Percentiles rank a stretch among this genome's conserved stretches.
Conservation (phyloP, 1,284 basidiomycete genomes). For the Chondrostereum purpureum region DNA sequence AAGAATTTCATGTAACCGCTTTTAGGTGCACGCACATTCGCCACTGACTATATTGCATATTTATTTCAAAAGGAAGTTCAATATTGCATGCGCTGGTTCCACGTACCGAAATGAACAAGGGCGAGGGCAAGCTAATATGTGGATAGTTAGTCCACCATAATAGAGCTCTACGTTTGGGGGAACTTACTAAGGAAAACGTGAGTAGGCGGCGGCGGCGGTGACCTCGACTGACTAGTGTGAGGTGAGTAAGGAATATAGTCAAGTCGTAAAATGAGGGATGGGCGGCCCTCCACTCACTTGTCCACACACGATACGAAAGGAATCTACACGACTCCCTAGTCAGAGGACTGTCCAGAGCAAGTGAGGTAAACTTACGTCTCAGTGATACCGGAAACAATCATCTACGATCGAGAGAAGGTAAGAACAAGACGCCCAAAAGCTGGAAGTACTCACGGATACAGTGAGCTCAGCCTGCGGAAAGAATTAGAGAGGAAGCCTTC, state of each 20-base stretch:
- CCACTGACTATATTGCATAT: slow-evolving; percentile 19
- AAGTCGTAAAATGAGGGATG: slow-evolving; percentile 16
- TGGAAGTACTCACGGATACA: slow-evolving; percentile 19
- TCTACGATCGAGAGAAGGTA: slow-evolving; percentile 14
- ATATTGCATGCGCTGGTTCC: neutral
- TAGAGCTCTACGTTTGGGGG: neutral
- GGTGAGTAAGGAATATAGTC: no score
- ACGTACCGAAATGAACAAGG: slow-evolving; percentile 23
- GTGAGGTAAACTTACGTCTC: slow-evolving; percentile 18
- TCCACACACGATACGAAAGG: slow-evolving; percentile 25
- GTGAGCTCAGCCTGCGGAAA: slow-evolving; percentile 19
- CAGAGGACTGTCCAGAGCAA: neutral
- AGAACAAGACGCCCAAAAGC: neutral
- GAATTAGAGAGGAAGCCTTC: neutral
- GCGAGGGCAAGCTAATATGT: slow-evolving; percentile 18
- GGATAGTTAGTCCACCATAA: neutral
- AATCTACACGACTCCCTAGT: slow-evolving; percentile 17
- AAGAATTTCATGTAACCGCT: neutral
- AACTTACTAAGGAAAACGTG: slow-evolving; percentile 17
- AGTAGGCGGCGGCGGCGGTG: slow-evolving; percentile 11
- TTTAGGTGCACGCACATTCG: slow-evolving; percentile 17
- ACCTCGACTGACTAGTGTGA: slow-evolving; percentile 10
- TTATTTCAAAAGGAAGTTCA: neutral
- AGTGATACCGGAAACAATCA: slow-evolving; percentile 24
- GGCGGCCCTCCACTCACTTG: slow-evolving; percentile 15